Evolutionary conservation across 2,329 filamentous ascomycete species (phyloP), one percentile per base, ranked within the genome.

Genomic region (Aspergillus ustus): DNA sequence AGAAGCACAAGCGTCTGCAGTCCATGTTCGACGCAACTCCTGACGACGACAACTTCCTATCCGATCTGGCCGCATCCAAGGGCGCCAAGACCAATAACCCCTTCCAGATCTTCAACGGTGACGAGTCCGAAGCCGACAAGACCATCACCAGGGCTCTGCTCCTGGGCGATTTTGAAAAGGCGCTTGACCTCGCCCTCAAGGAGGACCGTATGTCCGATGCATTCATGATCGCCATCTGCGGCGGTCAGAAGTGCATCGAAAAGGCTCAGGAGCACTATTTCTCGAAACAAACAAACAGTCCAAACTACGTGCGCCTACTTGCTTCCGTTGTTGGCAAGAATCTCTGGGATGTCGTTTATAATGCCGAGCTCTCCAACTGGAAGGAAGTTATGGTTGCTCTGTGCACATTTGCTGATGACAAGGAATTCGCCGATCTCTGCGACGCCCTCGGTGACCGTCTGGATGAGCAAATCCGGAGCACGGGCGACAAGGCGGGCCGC

Each of bases 191-290:
- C 55, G 97, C 93, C 70, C 81, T 99, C 17, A 89, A 91, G 71
- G 92, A 97, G 76, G 89, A 96, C 67, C 89, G 93, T 57, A 88
- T 98, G 75, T 95, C 95, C 0, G 95, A 99, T 79, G 95, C 95
- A 44, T 97, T 99, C 79, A 92, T 99, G 82, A 94, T 99, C 73
- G 95, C 96, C 51, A 97, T 98, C 71, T 98, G 93, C 71, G 93
- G 95, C 61, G 95, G 94, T 52, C 92, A 96, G 75, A 91, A 93
- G 67, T 90, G 96, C 63, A 90, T 98, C 48, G 92, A 97, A 71
- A 97, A 96, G 81, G 94, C 94, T 5, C 95, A 98, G 77, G 85
- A 91, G 63, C 89, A 93, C 13, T 99, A 99, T 75, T 87, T 99
- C 66, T 90, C 92, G 60, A 90, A 90, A 71, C 92, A 93, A 77